Conservation (phyloP, 441 rosid species). For the Macaranga tanarius region DNA sequence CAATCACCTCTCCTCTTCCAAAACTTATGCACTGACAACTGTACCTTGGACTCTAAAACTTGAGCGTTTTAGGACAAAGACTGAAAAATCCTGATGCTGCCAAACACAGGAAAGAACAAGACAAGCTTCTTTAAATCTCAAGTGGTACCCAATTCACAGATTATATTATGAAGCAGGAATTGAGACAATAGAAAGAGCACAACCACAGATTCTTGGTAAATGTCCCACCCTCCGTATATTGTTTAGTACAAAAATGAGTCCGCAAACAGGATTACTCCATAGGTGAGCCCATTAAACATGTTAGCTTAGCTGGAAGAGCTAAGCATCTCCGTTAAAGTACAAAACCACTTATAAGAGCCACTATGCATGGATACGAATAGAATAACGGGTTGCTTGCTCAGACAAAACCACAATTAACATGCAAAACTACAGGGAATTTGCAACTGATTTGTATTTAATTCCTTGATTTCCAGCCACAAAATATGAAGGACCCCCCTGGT, state of each 20-base stretch:
- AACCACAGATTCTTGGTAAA: background rate
- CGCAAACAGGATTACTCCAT: background rate
- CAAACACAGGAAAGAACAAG: background rate
- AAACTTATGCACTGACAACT: too few relatives aligned
- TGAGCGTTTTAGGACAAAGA: background rate
- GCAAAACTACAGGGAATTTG: background rate
- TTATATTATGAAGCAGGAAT: background rate
- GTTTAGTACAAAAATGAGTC: background rate
- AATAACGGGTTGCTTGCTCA: background rate
- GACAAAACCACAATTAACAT: background rate
- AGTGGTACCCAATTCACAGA: background rate
- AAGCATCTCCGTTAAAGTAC: background rate
- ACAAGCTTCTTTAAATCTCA: too few relatives aligned
- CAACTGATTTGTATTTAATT: background rate
- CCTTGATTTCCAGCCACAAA: constrained; percentile 13
- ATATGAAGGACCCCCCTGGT: background rate
- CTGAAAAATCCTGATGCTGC: background rate
- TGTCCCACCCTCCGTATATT: background rate
- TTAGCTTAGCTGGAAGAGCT: background rate
- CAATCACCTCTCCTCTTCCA: background rate
- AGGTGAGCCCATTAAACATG: background rate
- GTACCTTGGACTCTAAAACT: too few relatives aligned
- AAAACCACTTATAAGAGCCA: background rate
- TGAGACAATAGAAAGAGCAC: background rate
- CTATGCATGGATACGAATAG: background rate